Conservation (phyloP, 192 early-diverging fungal genomes). For the Geranomyces michiganensis region DNA sequence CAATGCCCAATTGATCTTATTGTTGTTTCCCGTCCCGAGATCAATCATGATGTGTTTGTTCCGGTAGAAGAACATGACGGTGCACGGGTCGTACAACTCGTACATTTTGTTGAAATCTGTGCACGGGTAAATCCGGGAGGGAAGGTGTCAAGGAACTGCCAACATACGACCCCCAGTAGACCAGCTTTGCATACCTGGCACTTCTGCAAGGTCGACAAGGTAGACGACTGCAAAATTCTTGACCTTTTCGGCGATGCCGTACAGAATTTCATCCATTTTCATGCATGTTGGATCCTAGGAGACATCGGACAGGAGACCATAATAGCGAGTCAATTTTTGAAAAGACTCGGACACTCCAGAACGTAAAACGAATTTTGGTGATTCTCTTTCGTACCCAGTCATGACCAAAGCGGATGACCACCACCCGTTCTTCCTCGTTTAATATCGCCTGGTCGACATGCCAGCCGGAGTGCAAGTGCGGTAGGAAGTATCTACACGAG, state of each 20-base stretch:
- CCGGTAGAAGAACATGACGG: slow-evolving; percentile 88
- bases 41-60: slow-evolving; percentile 94
- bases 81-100: slow-evolving; percentile 98
- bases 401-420: slow-evolving; percentile 95
- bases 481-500: slow-evolving; percentile 51
- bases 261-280: slow-evolving; percentile 97
- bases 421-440: slow-evolving; percentile 96
- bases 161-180: neutral
- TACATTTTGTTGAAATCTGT: slow-evolving; percentile 83
- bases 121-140: neutral
- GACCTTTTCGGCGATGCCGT: slow-evolving; percentile 89
- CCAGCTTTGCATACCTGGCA: slow-evolving; percentile 64
- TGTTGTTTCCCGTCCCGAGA: slow-evolving; percentile 99
- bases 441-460: slow-evolving; percentile 99
- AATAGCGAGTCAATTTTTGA: too few species aligned
- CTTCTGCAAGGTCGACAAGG: slow-evolving; percentile 92
- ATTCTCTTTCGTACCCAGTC: slow-evolving; percentile 68
- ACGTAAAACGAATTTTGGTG: too few species aligned
- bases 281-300: slow-evolving; percentile 85
- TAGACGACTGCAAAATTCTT: slow-evolving; percentile 99
- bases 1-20: slow-evolving; percentile 97
- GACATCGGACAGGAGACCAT: too few species aligned
- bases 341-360: too few species aligned
- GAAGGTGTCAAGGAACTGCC: neutral
- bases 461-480: slow-evolving; percentile 69